Conservation (phyloP, 257 asterid species). For the Solanum bulbocastanum region DNA sequence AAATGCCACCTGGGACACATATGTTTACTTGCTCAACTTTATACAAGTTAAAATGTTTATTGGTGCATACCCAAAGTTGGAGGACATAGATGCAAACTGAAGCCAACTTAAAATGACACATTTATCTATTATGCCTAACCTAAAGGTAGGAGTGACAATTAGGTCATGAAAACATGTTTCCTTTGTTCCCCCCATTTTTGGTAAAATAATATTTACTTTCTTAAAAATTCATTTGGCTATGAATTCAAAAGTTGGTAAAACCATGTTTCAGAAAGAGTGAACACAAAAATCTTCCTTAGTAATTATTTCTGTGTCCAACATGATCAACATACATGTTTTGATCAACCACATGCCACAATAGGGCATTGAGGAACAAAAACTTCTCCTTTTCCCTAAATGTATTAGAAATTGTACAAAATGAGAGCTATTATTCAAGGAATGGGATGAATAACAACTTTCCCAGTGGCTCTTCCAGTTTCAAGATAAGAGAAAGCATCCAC, state of each 20-base stretch:
- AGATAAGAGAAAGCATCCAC: constrained; percentile 69
- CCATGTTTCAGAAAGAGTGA: background rate
- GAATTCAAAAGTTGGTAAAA: background rate
- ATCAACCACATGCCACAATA: background rate
- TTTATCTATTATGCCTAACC: too few relatives aligned
- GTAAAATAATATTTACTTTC: too few relatives aligned
- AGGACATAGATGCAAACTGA: too few relatives aligned
- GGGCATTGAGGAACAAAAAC: background rate
- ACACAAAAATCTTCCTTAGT: background rate
- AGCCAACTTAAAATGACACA: too few relatives aligned
- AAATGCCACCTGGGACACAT: too few relatives aligned
- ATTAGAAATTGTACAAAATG: background rate
- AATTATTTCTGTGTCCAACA: background rate
- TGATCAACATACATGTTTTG: background rate
- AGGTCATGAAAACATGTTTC: background rate
- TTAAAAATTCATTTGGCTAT: background rate
- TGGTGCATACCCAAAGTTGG: too few relatives aligned
- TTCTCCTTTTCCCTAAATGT: background rate
- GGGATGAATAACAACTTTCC: constrained; percentile 75
- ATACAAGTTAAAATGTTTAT: too few relatives aligned
- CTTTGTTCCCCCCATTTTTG: background rate
- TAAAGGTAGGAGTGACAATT: too few relatives aligned
- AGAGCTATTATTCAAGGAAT: constrained; percentile 39
- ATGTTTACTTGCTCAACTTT: too few relatives aligned
- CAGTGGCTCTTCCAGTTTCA: constrained; percentile 64